Percentiles rank a stretch among this genome's conserved stretches.
phyloP scores from a whole-genome alignment of 2,329 filamentous ascomycete genomes.

The Aspergillus aculeatus region DNA sequence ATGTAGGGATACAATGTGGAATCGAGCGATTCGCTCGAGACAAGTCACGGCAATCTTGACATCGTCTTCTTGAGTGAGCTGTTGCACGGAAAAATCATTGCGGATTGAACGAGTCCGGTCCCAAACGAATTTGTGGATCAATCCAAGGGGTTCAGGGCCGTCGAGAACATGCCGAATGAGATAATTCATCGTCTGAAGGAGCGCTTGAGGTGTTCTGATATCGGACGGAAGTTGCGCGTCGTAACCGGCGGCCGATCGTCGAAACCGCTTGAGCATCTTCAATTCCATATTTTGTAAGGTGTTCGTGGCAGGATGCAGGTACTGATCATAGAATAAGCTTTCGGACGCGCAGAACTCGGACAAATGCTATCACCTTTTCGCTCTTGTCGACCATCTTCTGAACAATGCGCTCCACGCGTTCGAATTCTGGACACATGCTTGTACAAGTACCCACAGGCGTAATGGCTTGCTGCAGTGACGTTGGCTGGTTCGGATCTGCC shows the following conservation, averaged over 20 bases:
- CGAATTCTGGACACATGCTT: constrained; percentile 65
- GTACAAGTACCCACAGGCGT: constrained; percentile 61
- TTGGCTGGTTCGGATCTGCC: constrained; percentile 61
- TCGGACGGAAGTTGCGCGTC: constrained; percentile 65
- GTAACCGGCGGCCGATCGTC: constrained; percentile 61
- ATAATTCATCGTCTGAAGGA: constrained; percentile 50
- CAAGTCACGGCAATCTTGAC: constrained; percentile 59
- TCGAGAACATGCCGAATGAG: constrained; percentile 52
- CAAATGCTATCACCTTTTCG: constrained; percentile 52
- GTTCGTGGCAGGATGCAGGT: constrained; percentile 36
- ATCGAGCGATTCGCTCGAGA: constrained; percentile 62
- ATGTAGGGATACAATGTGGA: constrained; percentile 63
- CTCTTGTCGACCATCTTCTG: constrained; percentile 61
- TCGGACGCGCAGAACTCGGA: not conserved
- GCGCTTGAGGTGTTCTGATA: constrained; percentile 56
- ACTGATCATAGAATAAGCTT: constrained; percentile 22
- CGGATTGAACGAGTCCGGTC: constrained; percentile 64
- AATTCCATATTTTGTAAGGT: constrained; percentile 35
- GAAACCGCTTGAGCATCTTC: constrained; percentile 64
- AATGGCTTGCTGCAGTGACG: constrained; percentile 59
- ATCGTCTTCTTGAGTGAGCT: constrained; percentile 56
- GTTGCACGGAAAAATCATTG: constrained; percentile 65
- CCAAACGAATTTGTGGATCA: constrained; percentile 65
- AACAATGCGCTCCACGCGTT: constrained; percentile 60
- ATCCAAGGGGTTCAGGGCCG: constrained; percentile 49